Base-by-base conservation (phyloP, 345 rosid genomes). In the Syzygium oleosum region DNA sequence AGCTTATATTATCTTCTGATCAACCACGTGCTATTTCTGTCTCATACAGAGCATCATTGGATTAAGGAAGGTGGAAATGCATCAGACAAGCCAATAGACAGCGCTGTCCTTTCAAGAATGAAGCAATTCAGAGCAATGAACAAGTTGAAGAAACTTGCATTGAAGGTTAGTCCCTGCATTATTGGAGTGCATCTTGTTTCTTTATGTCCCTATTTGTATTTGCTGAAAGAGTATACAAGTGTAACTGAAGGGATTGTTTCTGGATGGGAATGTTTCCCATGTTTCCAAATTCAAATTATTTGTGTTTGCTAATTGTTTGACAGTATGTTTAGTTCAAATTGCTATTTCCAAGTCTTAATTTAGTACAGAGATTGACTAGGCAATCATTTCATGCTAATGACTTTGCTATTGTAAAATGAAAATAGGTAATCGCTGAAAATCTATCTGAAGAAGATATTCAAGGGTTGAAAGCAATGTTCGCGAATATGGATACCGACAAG, bases 51-150 rank as follows among this genome's bases (percentile, higher is more conserved):
- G 89, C 98, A 95, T 90, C 96, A 94, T 31, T 95, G 98, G 96
- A 90, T 94, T 88, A 92, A 89, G 87, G 97, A 94, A 88, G 98
- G 93, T 80, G 97, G 98, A 87, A 92, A 89, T 78, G 97, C 99
- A 87, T 94, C 98, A 27, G 99, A 98, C 94, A 96, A 92, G 93
- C 98, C 96, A 46, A 92, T 98, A 87, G 99, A 96, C 68, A 95
- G 90, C 90, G 99, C 99, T 23, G 99, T 96, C 54, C 95, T 97
- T 53, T 93, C 95, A 43, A 94, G 99, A 90, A 94, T 98, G 99
- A 98, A 96, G 91, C 99, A 96, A 88, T 97, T 97, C 92, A 93
- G 98, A 90, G 96, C 94, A 55, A 96, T 97, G 99, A 96, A 97
- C 94, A 95, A 97, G 92, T 92, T 97, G 55, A 96, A 95, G 95